Conservation (phyloP, 176 grass and related monocot genomes). For the Pharus latifolius region DNA sequence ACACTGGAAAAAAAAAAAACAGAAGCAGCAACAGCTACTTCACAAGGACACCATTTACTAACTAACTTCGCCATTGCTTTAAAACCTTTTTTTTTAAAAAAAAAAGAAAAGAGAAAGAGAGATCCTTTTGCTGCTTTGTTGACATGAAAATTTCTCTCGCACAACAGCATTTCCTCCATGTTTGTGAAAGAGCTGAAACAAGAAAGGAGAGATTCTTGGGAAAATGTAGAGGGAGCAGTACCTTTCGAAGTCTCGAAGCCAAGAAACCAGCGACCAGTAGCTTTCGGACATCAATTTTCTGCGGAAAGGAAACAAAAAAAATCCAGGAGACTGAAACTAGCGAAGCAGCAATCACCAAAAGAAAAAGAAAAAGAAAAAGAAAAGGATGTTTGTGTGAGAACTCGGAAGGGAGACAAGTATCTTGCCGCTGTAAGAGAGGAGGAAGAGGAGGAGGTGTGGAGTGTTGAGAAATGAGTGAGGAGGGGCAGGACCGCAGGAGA, state of each 20-base stretch:
- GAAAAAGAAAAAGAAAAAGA: not conserved
- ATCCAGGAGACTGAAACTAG: not conserved
- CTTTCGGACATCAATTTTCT: slow-evolving; percentile 7
- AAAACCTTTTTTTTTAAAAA: too few species aligned
- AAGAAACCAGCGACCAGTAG: not conserved
- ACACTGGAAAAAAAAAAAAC: too few species aligned
- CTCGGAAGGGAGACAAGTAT: too few species aligned
- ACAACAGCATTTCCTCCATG: too few species aligned
- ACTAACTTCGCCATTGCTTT: too few species aligned
- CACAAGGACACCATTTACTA: not conserved
- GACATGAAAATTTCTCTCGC: too few species aligned
- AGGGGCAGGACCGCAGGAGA: too few species aligned
- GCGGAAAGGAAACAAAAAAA: not conserved
- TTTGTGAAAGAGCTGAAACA: too few species aligned
- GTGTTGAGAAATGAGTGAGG: not conserved
- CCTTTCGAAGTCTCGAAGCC: not conserved
- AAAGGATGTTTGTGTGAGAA: not conserved
- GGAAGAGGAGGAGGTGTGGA: not conserved
- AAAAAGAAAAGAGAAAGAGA: too few species aligned
- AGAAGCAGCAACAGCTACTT: not conserved
- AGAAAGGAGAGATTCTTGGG: not conserved
- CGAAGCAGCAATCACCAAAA: not conserved
- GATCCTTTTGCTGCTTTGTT: too few species aligned
- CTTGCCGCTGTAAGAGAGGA: not conserved
- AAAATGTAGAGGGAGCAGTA: not conserved